Evolutionary conservation across 371 early-diverging fungal genomes (phyloP).

Genomic region (Lichtheimia ramosa): DNA sequence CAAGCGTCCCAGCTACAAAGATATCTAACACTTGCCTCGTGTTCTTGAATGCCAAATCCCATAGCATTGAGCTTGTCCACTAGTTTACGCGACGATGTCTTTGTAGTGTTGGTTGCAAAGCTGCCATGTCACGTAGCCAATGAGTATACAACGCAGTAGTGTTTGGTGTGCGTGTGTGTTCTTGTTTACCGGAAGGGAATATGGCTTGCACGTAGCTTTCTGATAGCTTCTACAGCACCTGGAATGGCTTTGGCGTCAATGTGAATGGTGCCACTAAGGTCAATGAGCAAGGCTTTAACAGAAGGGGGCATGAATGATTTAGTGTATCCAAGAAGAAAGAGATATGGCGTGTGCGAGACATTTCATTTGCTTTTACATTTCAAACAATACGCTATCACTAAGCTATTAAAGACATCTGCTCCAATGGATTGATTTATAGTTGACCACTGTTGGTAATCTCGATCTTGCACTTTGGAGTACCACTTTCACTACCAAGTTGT

Average conservation of each 20-base stretch:
- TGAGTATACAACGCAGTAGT: background rate
- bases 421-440: conserved; percentile 25
- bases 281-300: conserved; percentile 67
- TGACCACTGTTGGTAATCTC: conserved; percentile 73
- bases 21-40: conserved; percentile 50
- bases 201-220: conserved; percentile 56
- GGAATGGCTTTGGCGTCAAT: conserved; percentile 71
- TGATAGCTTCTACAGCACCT: conserved; percentile 68
- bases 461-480: conserved; percentile 58
- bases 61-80: conserved; percentile 53
- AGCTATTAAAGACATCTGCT: background rate
- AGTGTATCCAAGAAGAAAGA: background rate
- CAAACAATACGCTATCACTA: background rate
- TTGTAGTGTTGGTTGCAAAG: conserved; percentile 87
- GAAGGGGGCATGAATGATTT: background rate
- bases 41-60: conserved; percentile 66
- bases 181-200: conserved; percentile 50
- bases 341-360: background rate
- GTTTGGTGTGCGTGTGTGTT: background rate
- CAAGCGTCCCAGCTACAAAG: background rate
- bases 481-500: conserved; percentile 57
- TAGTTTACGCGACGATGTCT: conserved; percentile 58
- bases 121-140: conserved; percentile 21
- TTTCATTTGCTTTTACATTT: conserved; percentile 1
- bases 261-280: conserved; percentile 81